Base-by-base conservation (phyloP, 2,329 filamentous ascomycete species). In the Zymoseptoria crescenta region DNA sequence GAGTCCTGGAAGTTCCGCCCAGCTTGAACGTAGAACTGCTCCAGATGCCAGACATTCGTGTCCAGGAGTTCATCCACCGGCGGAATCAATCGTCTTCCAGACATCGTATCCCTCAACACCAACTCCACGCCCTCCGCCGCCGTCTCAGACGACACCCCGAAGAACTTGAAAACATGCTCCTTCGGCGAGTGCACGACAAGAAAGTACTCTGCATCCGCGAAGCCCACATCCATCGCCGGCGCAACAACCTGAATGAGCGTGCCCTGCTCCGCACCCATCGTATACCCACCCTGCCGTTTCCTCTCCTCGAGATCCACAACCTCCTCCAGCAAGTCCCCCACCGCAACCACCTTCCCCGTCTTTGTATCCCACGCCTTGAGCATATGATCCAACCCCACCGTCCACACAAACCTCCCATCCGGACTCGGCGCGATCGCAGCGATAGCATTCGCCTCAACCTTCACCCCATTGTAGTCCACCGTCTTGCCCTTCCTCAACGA, bases 81-180 rank as follows among this genome's bases (percentile, higher is more conserved):
- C 1, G 91, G 88, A 27, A 87, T 80, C 30, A 94, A 78, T 10
- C 81, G 77, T 7, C 77, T 70, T 9, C 81, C 79, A 0, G 88
- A 82, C 65, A 89, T 91, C 21, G 64, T 49, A 48, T 70, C 67
- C 6, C 65, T 27, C 19, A 54, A 27, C 1, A 67, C 51, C 2
- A 49, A 49, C 13, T 58, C 57, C 28, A 59, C 61, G 20, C 41
- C 51, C n/a, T 62, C 65, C 9, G 68, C 62, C 8, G 56, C 48
- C 3, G 62, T 51, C 13, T 51, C 56, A 28, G 41, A 56, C 2
- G 27, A 56, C 6, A 90, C 76, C 66, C 95, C 90, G 90, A 92
- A 99, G 71, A 99, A 92, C 73, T 96, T 97, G 80, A 99, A 97
- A 70, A 93, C 87, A 41, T 94, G 83, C 29, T 91, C 88, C 63